Evolutionary conservation across 352 stramenopile genomes (phyloP).

Genomic region (Phytophthora podocarpi): DNA sequence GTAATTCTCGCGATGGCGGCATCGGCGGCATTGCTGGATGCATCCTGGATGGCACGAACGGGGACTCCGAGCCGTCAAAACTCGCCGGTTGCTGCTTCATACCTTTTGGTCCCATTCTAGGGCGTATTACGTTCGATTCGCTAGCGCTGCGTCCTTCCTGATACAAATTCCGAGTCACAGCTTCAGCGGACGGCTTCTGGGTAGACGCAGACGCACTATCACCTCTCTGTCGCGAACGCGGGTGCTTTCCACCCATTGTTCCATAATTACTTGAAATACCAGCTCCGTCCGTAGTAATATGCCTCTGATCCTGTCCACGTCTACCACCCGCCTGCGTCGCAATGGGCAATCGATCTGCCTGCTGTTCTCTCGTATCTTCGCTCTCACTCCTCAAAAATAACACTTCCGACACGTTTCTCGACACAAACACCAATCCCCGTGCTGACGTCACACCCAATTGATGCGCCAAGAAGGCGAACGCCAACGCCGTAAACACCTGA

Average conservation of each 20-base stretch:
- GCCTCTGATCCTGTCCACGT: conserved; percentile 5
- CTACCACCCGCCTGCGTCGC: neutral
- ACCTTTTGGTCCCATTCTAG: neutral
- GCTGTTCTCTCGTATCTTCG: conserved; percentile 7
- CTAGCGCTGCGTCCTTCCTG: conserved; percentile 16
- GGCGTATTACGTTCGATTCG: conserved; percentile 19
- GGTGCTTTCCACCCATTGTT: conserved; percentile 26
- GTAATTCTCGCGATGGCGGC: neutral
- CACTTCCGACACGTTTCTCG: conserved; percentile 44
- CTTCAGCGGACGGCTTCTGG: conserved; percentile 27
- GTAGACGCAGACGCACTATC: neutral
- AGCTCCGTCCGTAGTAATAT: neutral
- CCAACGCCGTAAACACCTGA: conserved; percentile 49
- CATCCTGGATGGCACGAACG: conserved; percentile 21
- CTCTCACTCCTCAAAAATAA: conserved; percentile 37
- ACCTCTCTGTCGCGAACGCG: neutral
- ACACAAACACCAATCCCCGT: conserved; percentile 46
- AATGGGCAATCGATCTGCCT: neutral
- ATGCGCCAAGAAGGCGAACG: conserved; percentile 67
- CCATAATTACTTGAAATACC: conserved; percentile 21
- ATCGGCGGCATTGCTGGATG: conserved; percentile 10
- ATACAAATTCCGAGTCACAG: conserved; percentile 31
- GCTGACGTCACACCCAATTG: conserved; percentile 59
- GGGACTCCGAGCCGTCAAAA: conserved; percentile 17
- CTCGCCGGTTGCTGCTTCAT: conserved; percentile 10